Evolutionary conservation across 2,329 filamentous ascomycete species (phyloP), one percentile per base, ranked within the genome.

Genomic region (Fusarium stilboides): DNA sequence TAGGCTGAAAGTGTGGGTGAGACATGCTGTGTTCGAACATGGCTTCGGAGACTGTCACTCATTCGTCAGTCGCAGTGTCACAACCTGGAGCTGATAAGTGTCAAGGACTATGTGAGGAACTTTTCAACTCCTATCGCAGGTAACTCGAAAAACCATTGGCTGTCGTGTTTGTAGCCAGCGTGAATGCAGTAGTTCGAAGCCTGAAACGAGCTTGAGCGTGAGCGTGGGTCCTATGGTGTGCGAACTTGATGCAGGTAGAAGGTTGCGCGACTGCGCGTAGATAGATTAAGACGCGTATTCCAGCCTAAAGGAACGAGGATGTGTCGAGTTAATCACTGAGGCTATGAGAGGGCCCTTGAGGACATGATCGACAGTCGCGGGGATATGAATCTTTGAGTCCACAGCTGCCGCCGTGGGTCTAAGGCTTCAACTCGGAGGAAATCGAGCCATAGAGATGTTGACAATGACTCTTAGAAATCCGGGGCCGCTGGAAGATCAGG

Each of bases 331-430:
- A 36, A 53, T 42, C 39, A 40, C 43, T 15, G 43, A n/a, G 24
- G 28, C 42, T 44, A 31, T 31, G 34, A 37, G 40, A 22, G 39
- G 40, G 31, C 57, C 20, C 44, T 56, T 58, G 15, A 24, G 54
- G 62, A 33, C 24, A 64, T 42, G 67, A 70, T 69, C 66, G 59
- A 47, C 62, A 43, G 33, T 63, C 49, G 57, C 45, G 42, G 40
- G 33, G n/a, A 51, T 57, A 26, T 42, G 39, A 28, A 24, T 53
- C 34, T 44, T 68, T 62, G 49, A 57, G 65, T 34, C 44, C 19
- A 40, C 45, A 57, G 36, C 31, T 53, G 10, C 39, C 42, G 31
- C 20, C 62, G 40, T 56, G 44, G 33, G 46, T 26, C 61, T 34
- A 56, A 56, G 46, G 53, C 46, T 55, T 59, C 64, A 52, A 44